Percentiles rank a stretch among this genome's conserved stretches.
Evolutionary conservation across 805 yeast genomes (phyloP).

Genomic region (Ogataea paradorogensis): DNA sequence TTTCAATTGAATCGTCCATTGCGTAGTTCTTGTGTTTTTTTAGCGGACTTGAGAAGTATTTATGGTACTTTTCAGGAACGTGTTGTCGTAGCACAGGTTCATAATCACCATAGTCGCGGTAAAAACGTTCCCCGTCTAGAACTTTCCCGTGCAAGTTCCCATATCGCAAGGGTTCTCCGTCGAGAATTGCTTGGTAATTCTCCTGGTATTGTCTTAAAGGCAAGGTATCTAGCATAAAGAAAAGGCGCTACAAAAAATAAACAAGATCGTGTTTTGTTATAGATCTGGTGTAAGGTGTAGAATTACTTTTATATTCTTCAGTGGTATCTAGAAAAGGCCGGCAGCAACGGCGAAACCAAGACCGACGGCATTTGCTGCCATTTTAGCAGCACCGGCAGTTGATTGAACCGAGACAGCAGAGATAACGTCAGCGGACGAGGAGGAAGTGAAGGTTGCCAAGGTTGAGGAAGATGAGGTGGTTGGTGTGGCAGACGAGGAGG

Average conservation of each 20-base stretch:
- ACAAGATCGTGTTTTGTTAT: conserved; percentile 2
- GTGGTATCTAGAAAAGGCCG: conserved; percentile 14
- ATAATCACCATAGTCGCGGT: conserved; percentile 27
- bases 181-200: conserved; percentile 28
- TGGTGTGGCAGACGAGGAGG: conserved; percentile 17
- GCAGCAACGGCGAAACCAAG: conserved; percentile 23
- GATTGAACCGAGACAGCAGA: background rate
- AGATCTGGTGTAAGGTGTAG: conserved; percentile 8
- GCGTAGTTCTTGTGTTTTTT: background rate
- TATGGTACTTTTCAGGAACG: conserved; percentile 27
- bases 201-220: conserved; percentile 29
- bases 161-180: conserved; percentile 27
- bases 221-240: conserved; percentile 28
- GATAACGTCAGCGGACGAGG: conserved; percentile 1
- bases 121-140: conserved; percentile 21
- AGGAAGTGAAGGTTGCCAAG: conserved; percentile 4
- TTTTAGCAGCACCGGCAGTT: conserved; percentile 23
- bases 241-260: conserved; percentile 9
- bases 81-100: conserved; percentile 30
- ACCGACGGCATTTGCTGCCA: conserved; percentile 29
- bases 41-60: conserved; percentile 21
- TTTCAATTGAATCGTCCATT: conserved; percentile 25
- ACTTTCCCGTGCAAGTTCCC: conserved; percentile 31
- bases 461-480: background rate
- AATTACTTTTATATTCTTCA: background rate